Evolutionary conservation across 1,284 basidiomycete species (phyloP), one percentile per base, ranked within the genome.

Genomic region (Ceratobasidium sp.): DNA sequence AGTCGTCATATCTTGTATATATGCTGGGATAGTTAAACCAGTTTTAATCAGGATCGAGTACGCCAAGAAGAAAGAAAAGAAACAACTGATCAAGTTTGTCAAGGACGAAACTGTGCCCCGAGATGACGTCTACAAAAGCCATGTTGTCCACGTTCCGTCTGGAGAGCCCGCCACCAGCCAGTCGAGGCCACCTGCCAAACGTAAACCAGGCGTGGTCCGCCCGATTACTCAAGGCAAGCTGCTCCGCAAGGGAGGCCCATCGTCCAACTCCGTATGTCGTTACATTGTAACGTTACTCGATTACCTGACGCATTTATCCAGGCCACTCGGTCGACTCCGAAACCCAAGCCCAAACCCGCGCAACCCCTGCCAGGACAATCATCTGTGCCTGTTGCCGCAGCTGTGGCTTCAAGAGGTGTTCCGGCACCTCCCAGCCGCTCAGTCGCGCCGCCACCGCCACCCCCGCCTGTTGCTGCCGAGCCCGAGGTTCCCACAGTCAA

Each of bases 31-130:
- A 15, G 3, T n/a, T 31, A 68, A 74, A 69, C 73, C 43, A 13
- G 27, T 27, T 31, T 17, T 54, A n/a, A 34, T 13, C 32, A 96
- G 93, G 1, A 81, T 97, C 71, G 87, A 92, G 56, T 99, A 97
- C 77, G 84, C 85, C 45, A 99, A 99, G 85, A 99, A 98, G 86
- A 98, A 95, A 80, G 96, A 96, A 75, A 99, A 99, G 83, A 89
- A 89, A 77, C 88, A 91, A 1, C 83, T 87, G 68, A 94, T 99
- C 79, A 92, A 92, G 77, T 91, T 94, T 73, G 79, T 90, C 75
- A 98, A 93, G 81, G 95, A 98, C 77, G 94, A 97, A 78, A 89
- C 88, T 12, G 81, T 96, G 20, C 81, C 78, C n/a, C 87, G 86
- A 69, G 90, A 92, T 72, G 96, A 96, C 75, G 77, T 87, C 1